phyloP scores from a whole-genome alignment of 2,329 filamentous ascomycete species.

The Talaromyces sp. region DNA sequence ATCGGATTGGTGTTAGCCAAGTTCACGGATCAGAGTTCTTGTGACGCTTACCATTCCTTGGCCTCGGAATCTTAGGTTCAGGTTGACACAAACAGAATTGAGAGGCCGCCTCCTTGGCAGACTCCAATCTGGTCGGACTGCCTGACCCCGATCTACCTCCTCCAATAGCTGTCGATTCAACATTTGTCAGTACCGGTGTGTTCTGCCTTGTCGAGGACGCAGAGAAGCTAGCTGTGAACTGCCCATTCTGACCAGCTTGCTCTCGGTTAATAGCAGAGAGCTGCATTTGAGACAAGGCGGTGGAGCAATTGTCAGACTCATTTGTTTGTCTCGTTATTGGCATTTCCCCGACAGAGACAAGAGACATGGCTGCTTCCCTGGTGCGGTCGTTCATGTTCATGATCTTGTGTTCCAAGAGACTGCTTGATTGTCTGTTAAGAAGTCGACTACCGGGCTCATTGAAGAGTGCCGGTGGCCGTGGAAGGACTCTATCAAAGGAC shows the following conservation, averaged over 20 bases:
- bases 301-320: conserved; percentile 7
- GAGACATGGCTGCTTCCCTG: conserved; percentile 2
- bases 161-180: background rate
- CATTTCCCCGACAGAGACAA: background rate
- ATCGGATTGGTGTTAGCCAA: background rate
- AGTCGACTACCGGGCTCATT: conserved; percentile 34
- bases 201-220: conserved; percentile 2
- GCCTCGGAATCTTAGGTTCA: conserved; percentile 65
- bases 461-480: conserved; percentile 39
- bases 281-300: conserved; percentile 18
- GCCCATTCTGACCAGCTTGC: conserved; percentile 21
- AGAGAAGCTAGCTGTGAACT: conserved; percentile 13
- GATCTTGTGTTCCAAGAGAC: conserved; percentile 39
- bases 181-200: background rate
- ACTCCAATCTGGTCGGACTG: conserved; percentile 30
- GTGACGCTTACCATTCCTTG: conserved; percentile 61
- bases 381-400: conserved; percentile 30
- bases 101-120: conserved; percentile 38
- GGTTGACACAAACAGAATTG: conserved; percentile 66
- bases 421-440: conserved; percentile 28
- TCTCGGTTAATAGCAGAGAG: conserved; percentile 25
- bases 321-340: background rate
- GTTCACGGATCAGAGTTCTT: background rate
- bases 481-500: conserved; percentile 47
- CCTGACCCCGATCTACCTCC: conserved; percentile 28